Conservation (phyloP, 352 stramenopile genomes). For the Phytophthora syringae region DNA sequence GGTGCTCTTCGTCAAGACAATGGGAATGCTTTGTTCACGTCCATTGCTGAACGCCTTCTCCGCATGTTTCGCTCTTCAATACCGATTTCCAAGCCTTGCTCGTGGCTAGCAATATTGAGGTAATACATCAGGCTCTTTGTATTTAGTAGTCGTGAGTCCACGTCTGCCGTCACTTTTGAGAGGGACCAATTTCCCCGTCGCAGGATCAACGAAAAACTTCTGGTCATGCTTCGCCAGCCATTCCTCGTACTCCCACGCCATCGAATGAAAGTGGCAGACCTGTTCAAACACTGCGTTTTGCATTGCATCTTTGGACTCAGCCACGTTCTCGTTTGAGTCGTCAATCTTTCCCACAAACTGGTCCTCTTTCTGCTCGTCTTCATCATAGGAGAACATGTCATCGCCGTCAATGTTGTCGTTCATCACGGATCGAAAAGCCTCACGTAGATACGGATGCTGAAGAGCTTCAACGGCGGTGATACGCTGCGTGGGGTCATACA, state of each 20-base stretch:
- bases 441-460: conserved; percentile 93
- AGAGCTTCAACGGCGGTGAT: conserved; percentile 94
- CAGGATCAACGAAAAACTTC: conserved; percentile 62
- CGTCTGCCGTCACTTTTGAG: conserved; percentile 26
- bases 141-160: not conserved
- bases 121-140: conserved; percentile 2
- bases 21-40: too few species aligned
- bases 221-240: conserved; percentile 64
- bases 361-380: conserved; percentile 65
- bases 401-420: conserved; percentile 27
- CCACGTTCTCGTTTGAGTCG: conserved; percentile 72
- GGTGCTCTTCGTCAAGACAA: too few species aligned
- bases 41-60: too few species aligned
- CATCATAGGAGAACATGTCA: conserved; percentile 45
- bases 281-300: conserved; percentile 84
- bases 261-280: conserved; percentile 78
- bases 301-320: conserved; percentile 69
- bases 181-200: conserved; percentile 65
- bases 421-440: conserved; percentile 64
- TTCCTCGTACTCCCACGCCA: conserved; percentile 70
- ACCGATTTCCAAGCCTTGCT: too few species aligned
- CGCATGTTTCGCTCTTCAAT: too few species aligned
- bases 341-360: conserved; percentile 72
- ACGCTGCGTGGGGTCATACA: conserved; percentile 67
- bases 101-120: too few species aligned